Base-by-base conservation (phyloP, 345 rosid genomes). In the Citrus hindsii region DNA sequence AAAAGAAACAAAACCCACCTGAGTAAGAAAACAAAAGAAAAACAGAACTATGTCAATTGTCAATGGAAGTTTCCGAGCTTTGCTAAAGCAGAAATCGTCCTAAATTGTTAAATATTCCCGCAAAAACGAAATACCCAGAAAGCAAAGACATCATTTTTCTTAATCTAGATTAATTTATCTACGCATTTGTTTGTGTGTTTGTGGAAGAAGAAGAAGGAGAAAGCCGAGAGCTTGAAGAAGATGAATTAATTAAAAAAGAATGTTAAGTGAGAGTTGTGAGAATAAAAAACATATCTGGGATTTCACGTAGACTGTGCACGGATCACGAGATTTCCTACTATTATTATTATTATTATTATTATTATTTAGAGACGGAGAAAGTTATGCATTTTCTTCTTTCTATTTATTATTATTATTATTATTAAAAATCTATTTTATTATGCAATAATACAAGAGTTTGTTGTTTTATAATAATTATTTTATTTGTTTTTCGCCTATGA, bases 321-420 rank as follows among this genome's bases (percentile, higher is more conserved):
- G 87, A 88, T 85, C 89, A 88, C 89, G 86, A 84, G 87, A 86
- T 53, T 53, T 53, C 6, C 58, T 53, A 53, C 18, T 59, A 38
- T 42, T 62, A 25, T 82, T 81, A 73, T 48, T 59, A 38, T 55
- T 62, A 22, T 83, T 81, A 73, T 42, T 42, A 42, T 42, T 51
- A 38, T 55, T 62, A 27, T 83, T 81, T 40, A 9, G 48, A 73
- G 83, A 86, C 84, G 87, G 89, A 83, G 88, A 85, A 82, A 85
- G 79, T 73, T 74, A 86, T 76, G 86, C 76, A 70, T 67, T 66
- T 63, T 22, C 14, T 40, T 40, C 48, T 2, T 40, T 40, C 3
- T 4, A 25, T 56, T 42, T 6, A 42, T 37, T 22, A 22, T n/a
- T 60, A 16, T 76, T 35, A 10, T 42, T 30, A 38, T 38, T 38